Conservation (phyloP, 1,284 basidiomycete species). For the Cutaneotrichosporon dermatis region DNA sequence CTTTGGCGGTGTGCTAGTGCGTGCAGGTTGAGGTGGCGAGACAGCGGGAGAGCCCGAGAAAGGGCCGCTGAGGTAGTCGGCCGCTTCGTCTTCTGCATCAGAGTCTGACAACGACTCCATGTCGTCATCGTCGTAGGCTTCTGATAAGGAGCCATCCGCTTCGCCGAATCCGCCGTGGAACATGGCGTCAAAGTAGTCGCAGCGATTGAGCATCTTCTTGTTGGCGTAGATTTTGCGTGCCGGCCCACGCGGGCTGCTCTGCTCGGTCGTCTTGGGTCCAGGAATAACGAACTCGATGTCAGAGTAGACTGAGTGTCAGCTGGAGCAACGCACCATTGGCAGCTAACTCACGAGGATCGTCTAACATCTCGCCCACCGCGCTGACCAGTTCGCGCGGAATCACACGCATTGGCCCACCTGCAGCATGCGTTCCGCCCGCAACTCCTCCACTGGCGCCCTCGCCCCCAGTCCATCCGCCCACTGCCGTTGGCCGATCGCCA, state of each 20-base stretch:
- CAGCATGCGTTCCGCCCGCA: constrained; percentile 39
- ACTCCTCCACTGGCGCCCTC: constrained; percentile 41
- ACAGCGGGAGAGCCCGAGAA: background rate
- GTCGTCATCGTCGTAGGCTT: constrained; percentile 34
- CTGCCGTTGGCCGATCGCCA: constrained; percentile 6
- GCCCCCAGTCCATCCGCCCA: constrained; percentile 38
- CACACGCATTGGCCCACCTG: constrained; percentile 38
- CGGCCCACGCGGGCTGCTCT: background rate
- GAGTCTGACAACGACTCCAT: constrained; percentile 41
- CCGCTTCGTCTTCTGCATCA: constrained; percentile 45
- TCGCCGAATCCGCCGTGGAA: constrained; percentile 45
- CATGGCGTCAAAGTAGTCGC: constrained; percentile 65
- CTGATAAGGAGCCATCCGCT: constrained; percentile 27
- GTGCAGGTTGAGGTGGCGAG: background rate
- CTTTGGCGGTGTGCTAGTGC: constrained; percentile 1
- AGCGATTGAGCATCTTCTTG: constrained; percentile 62
- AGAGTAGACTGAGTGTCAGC: constrained; percentile 57
- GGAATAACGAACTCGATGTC: constrained; percentile 75
- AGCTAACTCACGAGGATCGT: constrained; percentile 56
- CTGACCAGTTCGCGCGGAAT: constrained; percentile 47
- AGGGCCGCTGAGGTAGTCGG: constrained; percentile 10
- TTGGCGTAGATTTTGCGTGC: constrained; percentile 53
- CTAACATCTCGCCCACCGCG: constrained; percentile 66
- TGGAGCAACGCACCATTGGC: background rate
- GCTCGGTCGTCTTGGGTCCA: background rate